phyloP scores from a whole-genome alignment of 345 rosid genomes.

The Hibiscus mutabilis region DNA sequence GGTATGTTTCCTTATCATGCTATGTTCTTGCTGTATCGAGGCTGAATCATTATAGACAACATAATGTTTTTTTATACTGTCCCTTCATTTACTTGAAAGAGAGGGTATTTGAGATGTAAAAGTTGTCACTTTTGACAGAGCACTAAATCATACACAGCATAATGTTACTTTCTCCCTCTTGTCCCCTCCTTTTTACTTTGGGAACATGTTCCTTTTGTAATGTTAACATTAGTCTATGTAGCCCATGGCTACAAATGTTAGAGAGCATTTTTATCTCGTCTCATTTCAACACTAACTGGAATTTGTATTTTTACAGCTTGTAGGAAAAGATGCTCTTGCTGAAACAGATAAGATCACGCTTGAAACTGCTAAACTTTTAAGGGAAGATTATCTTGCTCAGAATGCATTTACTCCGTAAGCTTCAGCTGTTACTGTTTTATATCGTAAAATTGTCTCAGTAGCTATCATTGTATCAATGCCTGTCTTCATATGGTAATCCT shows the following conservation, averaged over 20 bases:
- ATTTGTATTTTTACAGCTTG: slow-evolving; percentile 58
- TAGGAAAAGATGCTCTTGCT: slow-evolving; percentile 98
- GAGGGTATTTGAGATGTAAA: not conserved
- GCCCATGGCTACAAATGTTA: no score
- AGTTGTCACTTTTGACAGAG: slow-evolving; percentile 19
- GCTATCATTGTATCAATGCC: not conserved
- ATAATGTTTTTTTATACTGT: no score
- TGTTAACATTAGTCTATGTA: no score
- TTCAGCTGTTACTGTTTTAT: slow-evolving; percentile 7
- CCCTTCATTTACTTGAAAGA: slow-evolving; percentile 2
- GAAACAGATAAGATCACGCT: slow-evolving; percentile 92
- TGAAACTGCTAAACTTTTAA: slow-evolving; percentile 96
- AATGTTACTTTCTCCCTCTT: not conserved
- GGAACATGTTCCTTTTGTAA: no score
- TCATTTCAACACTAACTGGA: not conserved
- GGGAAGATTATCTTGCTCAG: slow-evolving; percentile 99
- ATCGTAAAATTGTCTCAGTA: not conserved
- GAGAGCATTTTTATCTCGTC: no score
- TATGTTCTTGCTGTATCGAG: no score
- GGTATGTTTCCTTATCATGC: slow-evolving; percentile 37
- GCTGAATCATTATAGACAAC: not conserved
- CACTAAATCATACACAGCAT: no score
- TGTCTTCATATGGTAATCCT: not conserved
- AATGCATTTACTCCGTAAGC: slow-evolving; percentile 98
- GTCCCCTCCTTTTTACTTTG: no score